Evolutionary conservation across 495 filamentous ascomycete genomes (phyloP).

Genomic region (Neurospora pannonica): DNA sequence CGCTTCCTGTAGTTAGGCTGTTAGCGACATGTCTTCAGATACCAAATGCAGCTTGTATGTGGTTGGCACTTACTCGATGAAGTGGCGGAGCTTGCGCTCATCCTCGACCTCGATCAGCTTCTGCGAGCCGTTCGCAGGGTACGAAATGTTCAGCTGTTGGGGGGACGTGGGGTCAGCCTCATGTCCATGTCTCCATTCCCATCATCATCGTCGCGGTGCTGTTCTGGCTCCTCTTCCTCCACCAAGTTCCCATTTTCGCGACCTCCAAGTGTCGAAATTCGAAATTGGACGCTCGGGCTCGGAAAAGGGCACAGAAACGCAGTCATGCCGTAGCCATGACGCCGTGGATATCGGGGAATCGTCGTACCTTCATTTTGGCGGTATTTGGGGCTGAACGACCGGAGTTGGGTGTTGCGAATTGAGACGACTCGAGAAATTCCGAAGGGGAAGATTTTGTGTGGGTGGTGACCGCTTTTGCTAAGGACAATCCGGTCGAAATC

Average conservation of each 20-base stretch:
- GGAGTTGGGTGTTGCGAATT: slow-evolving; percentile 20
- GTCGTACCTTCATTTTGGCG: slow-evolving; percentile 31
- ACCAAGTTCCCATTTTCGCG: neutral
- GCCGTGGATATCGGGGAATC: neutral
- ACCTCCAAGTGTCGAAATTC: neutral
- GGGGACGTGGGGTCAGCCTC: slow-evolving; percentile 10
- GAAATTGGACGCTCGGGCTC: neutral
- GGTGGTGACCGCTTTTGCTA: neutral
- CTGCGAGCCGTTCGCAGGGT: slow-evolving; percentile 96
- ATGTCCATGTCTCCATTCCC: neutral
- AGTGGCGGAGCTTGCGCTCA: slow-evolving; percentile 67
- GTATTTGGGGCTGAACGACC: slow-evolving; percentile 23
- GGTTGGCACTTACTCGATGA: slow-evolving; percentile 43
- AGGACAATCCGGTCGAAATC: slow-evolving; percentile 7
- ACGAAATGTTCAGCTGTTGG: slow-evolving; percentile 88
- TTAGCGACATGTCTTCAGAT: slow-evolving; percentile 2
- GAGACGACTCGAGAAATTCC: slow-evolving; percentile 15
- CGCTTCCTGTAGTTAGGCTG: slow-evolving; percentile 20
- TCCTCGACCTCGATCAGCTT: slow-evolving; percentile 98
- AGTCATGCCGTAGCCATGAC: neutral
- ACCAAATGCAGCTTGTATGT: neutral
- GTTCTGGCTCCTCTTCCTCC: neutral
- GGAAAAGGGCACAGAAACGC: neutral
- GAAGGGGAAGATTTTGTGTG: slow-evolving; percentile 28
- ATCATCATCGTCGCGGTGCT: neutral